Conservation (phyloP, 225 moss, liverwort and hornwort genomes). For the Pseudisothecium myosuroides region DNA sequence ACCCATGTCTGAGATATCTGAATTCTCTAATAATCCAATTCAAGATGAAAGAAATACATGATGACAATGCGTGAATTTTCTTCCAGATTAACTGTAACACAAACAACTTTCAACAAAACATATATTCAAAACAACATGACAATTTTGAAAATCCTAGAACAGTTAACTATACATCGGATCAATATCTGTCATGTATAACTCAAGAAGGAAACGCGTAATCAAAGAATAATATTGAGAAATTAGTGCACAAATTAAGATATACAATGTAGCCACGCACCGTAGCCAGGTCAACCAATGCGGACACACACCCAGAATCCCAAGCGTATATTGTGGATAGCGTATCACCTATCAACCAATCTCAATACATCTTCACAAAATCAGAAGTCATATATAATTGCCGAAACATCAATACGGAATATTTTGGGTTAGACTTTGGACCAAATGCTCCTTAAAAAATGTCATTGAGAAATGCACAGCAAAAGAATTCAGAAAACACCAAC, state of each 20-base stretch:
- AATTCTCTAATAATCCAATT: not conserved
- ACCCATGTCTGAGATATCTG: not conserved
- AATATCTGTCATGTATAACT: not conserved
- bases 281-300: conserved; percentile 83
- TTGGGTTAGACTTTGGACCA: not conserved
- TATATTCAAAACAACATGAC: not conserved
- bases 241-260: not conserved
- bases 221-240: not conserved
- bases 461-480: not conserved
- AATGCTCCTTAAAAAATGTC: not conserved
- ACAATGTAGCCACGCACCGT: conserved; percentile 19
- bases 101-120: not conserved
- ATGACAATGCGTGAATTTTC: not conserved
- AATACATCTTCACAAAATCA: not conserved
- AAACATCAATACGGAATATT: not conserved
- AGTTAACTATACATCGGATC: not conserved
- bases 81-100: not conserved
- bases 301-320: conserved; percentile 46
- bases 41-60: not conserved
- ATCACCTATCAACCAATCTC: conserved; percentile 40
- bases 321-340: conserved; percentile 65
- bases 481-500: not conserved
- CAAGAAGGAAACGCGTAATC: not conserved
- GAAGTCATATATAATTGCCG: not conserved
- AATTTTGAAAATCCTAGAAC: not conserved